Evolutionary conservation across 2,329 filamentous ascomycete genomes (phyloP).

Genomic region (Fusarium sp.): DNA sequence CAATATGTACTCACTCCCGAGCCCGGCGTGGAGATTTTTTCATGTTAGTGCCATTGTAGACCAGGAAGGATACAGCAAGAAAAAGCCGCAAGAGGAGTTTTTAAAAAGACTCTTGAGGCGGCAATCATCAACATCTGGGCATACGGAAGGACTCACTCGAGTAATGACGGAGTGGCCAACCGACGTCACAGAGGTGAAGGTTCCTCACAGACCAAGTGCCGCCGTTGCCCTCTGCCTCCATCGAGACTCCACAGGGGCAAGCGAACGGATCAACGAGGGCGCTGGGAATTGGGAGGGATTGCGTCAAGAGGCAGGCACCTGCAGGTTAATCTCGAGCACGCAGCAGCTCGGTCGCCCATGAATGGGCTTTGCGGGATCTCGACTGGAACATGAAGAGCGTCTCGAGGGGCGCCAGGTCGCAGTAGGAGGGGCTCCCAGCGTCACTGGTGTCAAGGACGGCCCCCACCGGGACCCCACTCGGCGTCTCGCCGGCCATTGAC

Average conservation of each 20-base stretch:
- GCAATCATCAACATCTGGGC: slow-evolving; percentile 14
- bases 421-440: slow-evolving; percentile 37
- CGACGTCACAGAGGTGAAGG: slow-evolving; percentile 40
- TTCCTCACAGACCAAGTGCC: slow-evolving; percentile 27
- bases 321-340: slow-evolving; percentile 17
- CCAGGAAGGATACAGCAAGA: not conserved
- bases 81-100: slow-evolving; percentile 6
- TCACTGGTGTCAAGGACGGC: slow-evolving; percentile 32
- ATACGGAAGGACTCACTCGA: slow-evolving; percentile 1
- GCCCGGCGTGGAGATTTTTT: slow-evolving; percentile 15
- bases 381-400: slow-evolving; percentile 19
- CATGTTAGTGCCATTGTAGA: slow-evolving; percentile 3
- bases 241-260: slow-evolving; percentile 31
- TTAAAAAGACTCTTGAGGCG: slow-evolving; percentile 8
- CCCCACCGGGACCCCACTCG: slow-evolving; percentile 44
- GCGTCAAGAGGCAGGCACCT: slow-evolving; percentile 2
- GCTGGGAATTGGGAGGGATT: slow-evolving; percentile 15
- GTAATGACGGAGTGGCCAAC: slow-evolving; percentile 35
- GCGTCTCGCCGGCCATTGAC: slow-evolving; percentile 42
- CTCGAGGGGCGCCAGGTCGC: slow-evolving; percentile 24
- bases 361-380: slow-evolving; percentile 16
- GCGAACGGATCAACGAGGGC: slow-evolving; percentile 20
- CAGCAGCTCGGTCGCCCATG: slow-evolving; percentile 17
- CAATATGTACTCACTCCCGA: slow-evolving; percentile 26
- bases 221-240: slow-evolving; percentile 22